Evolutionary conservation across 2,329 filamentous ascomycete species (phyloP).

Genomic region (Microdochium bolleyi): DNA sequence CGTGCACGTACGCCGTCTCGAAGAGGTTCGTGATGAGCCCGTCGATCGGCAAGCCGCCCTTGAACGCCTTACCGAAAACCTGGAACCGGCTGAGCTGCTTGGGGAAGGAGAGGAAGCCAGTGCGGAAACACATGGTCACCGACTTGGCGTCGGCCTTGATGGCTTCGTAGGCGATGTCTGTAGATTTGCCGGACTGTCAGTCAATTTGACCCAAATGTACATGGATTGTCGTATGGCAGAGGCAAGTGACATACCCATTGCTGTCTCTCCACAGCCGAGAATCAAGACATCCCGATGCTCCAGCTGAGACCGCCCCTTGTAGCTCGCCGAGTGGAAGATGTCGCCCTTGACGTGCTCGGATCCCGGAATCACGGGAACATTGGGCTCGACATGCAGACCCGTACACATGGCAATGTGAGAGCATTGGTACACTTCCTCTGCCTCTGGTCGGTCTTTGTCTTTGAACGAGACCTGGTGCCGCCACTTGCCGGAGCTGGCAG

Average conservation of each 20-base stretch:
- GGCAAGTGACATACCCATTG: neutral
- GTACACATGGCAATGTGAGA: neutral
- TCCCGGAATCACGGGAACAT: neutral
- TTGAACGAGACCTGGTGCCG: neutral
- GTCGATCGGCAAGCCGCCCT: neutral
- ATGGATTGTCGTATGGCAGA: neutral
- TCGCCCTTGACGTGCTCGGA: neutral
- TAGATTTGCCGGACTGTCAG: neutral
- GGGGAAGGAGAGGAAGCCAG: neutral
- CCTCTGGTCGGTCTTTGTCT: neutral
- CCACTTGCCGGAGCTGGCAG: neutral
- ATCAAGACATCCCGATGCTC: neutral
- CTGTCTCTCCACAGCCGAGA: neutral
- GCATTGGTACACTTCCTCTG: neutral
- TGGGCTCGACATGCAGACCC: neutral
- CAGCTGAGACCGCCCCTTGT: neutral
- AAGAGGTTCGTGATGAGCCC: neutral
- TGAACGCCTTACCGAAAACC: neutral
- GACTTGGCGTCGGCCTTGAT: constrained; percentile 1
- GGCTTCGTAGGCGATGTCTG: neutral
- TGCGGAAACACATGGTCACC: neutral
- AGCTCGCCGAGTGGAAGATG: neutral
- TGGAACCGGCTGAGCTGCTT: neutral
- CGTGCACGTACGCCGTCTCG: neutral
- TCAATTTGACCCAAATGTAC: neutral